Evolutionary conservation across 2,329 filamentous ascomycete species (phyloP).

Genomic region (Coniochaeta sp.): DNA sequence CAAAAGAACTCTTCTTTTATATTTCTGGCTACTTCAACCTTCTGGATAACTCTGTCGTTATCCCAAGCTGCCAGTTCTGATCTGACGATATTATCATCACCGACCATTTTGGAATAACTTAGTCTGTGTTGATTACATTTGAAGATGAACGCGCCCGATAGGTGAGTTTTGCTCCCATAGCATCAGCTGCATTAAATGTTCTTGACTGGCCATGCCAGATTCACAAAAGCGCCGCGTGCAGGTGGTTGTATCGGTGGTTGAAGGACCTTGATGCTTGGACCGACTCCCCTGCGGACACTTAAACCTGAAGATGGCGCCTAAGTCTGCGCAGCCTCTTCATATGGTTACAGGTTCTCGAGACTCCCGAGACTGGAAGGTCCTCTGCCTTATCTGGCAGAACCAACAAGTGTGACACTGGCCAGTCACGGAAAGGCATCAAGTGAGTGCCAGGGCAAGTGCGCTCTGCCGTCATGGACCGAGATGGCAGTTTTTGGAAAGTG

Average conservation of each 20-base stretch:
- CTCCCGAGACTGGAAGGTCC: background rate
- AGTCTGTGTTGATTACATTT: background rate
- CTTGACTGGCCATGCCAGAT: background rate
- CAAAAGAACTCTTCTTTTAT: background rate
- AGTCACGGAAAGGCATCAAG: background rate
- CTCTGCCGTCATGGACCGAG: background rate
- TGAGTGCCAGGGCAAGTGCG: conserved; percentile 5
- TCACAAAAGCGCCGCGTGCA: background rate
- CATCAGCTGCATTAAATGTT: background rate
- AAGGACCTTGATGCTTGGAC: background rate
- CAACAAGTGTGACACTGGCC: background rate
- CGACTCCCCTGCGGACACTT: background rate
- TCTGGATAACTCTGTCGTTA: background rate
- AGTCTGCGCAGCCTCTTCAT: too few relatives aligned
- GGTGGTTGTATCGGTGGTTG: background rate
- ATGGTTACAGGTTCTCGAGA: too few relatives aligned
- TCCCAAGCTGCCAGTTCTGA: background rate
- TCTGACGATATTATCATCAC: background rate
- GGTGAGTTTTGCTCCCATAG: conserved; percentile 30
- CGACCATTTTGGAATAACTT: background rate
- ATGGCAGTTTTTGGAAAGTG: background rate
- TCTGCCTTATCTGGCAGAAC: background rate
- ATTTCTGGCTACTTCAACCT: background rate
- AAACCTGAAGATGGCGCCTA: too few relatives aligned
- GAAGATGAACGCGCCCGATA: conserved; percentile 50